Evolutionary conservation across 257 asterid species (phyloP).

Genomic region (Scutellaria minor): DNA sequence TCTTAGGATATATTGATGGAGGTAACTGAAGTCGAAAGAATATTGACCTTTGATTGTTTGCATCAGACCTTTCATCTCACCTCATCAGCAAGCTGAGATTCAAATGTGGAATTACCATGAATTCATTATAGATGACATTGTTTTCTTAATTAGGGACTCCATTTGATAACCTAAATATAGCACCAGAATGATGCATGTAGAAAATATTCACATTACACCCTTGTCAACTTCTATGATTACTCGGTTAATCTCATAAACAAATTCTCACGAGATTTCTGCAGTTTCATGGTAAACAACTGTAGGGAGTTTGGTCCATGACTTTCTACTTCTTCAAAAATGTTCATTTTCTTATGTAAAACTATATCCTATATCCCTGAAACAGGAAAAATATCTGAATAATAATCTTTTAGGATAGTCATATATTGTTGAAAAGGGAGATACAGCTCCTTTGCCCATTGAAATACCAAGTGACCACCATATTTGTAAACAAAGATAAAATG

Average conservation of each 20-base stretch:
- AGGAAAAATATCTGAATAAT: background rate
- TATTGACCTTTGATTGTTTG: slow-evolving; percentile 20
- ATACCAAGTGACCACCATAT: background rate
- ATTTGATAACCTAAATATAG: slow-evolving; percentile 8
- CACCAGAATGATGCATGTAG: background rate
- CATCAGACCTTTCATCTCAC: background rate
- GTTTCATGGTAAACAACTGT: background rate
- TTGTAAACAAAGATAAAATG: background rate
- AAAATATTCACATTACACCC: background rate
- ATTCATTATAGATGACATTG: slow-evolving; percentile 7
- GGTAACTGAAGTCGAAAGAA: slow-evolving; percentile 6
- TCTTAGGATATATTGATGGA: background rate
- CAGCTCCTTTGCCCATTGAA: background rate
- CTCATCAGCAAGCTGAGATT: background rate
- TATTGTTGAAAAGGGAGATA: slow-evolving; percentile 1
- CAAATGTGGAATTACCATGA: background rate
- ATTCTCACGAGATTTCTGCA: background rate
- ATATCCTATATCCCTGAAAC: background rate
- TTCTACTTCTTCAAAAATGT: background rate
- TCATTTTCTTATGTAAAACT: background rate
- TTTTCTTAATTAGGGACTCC: background rate
- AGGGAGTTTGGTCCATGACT: background rate
- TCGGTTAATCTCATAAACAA: background rate
- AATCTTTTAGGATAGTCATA: background rate
- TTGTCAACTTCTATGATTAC: background rate